A percentile compares a stretch with the other conserved stretches of the same genome.
Conservation (phyloP, 805 yeast genomes). For the Ogataea paradorogensis region DNA sequence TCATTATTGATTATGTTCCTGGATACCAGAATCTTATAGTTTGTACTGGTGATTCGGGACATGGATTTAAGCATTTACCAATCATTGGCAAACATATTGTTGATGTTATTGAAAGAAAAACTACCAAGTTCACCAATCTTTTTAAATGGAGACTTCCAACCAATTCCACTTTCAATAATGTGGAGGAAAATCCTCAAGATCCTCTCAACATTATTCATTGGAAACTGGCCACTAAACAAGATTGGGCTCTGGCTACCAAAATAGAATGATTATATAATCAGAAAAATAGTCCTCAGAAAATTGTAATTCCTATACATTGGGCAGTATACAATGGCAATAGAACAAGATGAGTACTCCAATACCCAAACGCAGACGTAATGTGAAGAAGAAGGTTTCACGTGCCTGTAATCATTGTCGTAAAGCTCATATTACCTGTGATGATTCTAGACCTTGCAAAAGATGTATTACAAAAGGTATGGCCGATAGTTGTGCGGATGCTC, state of each 20-base stretch:
- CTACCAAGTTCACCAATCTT: background rate
- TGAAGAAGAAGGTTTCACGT: conserved; percentile 65
- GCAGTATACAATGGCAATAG: too few relatives aligned
- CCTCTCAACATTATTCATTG: background rate
- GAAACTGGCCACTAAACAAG: background rate
- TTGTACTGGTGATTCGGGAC: conserved; percentile 4
- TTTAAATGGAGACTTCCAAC: conserved; percentile 1
- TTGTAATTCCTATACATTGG: too few relatives aligned
- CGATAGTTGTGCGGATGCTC: conserved; percentile 81
- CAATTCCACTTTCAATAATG: background rate
- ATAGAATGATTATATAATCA: too few relatives aligned
- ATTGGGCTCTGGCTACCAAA: background rate
- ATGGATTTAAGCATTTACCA: conserved; percentile 2
- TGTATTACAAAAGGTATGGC: conserved; percentile 70
- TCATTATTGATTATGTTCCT: conserved; percentile 4
- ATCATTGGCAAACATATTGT: conserved; percentile 3
- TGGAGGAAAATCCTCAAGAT: background rate
- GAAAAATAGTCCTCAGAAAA: background rate
- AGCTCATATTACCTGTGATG: conserved; percentile 91
- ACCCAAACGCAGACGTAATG: conserved; percentile 28
- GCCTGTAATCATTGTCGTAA: conserved; percentile 92
- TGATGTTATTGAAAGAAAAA: background rate
- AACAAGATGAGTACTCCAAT: background rate
- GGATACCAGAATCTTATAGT: conserved; percentile 4
- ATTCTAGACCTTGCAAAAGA: conserved; percentile 58